Evolutionary conservation across 106 monocot genomes (phyloP).

Genomic region (Dendrobium officinale): DNA sequence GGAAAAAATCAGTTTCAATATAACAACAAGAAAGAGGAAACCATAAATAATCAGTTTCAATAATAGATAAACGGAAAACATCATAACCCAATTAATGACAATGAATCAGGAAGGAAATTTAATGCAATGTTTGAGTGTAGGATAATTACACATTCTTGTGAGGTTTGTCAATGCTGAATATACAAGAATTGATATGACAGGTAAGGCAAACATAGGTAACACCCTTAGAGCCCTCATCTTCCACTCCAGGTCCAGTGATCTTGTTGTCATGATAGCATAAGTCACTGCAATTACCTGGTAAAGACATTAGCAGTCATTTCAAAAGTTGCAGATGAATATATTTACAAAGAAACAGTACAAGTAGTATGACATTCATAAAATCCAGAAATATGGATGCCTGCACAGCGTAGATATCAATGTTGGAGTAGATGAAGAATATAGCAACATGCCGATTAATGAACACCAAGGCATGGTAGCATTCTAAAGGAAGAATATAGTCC

Average conservation of each 20-base stretch:
- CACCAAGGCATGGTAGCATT: not conserved
- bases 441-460: not conserved
- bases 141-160: constrained; percentile 56
- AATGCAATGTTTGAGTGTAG: constrained; percentile 9
- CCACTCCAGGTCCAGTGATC: constrained; percentile 42
- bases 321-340: not conserved
- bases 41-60: not conserved
- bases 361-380: too few species aligned
- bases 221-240: constrained; percentile 41
- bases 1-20: not conserved
- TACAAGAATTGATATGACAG: constrained; percentile 29
- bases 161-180: constrained; percentile 42
- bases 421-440: not conserved
- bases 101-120: not conserved
- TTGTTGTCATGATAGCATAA: constrained; percentile 51
- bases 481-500: not conserved
- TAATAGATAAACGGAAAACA: not conserved
- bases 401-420: too few species aligned
- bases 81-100: not conserved
- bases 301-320: constrained; percentile 1
- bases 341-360: too few species aligned
- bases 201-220: constrained; percentile 48
- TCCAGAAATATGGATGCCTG: too few species aligned
- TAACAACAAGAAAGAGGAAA: not conserved
- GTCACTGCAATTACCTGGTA: constrained; percentile 41